Base-by-base conservation (phyloP, 805 yeast species). In the Candida golubevii region DNA sequence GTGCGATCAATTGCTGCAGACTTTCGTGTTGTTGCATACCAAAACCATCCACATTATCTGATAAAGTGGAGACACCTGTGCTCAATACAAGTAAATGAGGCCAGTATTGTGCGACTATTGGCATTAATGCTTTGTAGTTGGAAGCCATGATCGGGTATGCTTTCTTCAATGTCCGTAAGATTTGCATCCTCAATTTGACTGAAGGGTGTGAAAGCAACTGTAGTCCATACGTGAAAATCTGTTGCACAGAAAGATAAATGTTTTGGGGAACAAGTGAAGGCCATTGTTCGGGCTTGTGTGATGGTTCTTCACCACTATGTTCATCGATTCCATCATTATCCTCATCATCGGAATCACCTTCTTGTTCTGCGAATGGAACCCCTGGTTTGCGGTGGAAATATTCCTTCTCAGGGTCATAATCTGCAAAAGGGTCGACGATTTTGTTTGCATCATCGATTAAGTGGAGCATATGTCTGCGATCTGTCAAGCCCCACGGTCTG, bases 131-230 rank as follows among this genome's bases (percentile, higher is more conserved):
- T 6, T 51, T 44, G 47, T 67, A 64, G 45, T 69, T 59, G 3
- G 67, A 54, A 33, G 62, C 39, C 45, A 71, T 54, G 14, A 69
- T 39, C 10, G 68, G 66, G 49, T 67, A 69, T 8, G 63, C 54
- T 11, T 53, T 48, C 8, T 42, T 53, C 23, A 71, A 45, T 0
- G 86, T 71, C 29, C 63, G 67, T 42, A 90, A 59, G 6, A 88
- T 73, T 47, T 79, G 82, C 3, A 75, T 58, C 35, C 78, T 74
- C 28, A 91, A 61, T 3, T 72, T 63, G 2, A 73, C 61, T 0
- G 95, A 83, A 1, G 78, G 77, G 54, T 86, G 93, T 2, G 87
- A 80, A 32, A 88, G 63, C 30, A 78, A 70, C 46, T 87, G 67
- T 42, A 86, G 85, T 7, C 91, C 83, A 58, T 88, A 87, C 6